Base-by-base conservation (phyloP, 352 stramenopile genomes). In the Phytophthora tentaculata region DNA sequence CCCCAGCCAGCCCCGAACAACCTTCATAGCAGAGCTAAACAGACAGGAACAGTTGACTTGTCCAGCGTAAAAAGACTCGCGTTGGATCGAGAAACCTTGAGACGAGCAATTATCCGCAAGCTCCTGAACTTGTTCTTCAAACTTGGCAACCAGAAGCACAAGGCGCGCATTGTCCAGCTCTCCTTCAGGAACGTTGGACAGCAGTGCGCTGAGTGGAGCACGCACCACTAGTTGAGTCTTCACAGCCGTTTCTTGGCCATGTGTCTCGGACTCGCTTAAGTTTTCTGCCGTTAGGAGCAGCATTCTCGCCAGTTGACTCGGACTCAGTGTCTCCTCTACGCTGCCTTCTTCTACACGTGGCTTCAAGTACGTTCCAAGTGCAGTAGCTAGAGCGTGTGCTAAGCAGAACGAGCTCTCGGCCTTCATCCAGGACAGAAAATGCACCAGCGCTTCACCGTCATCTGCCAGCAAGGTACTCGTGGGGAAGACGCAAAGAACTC, bases 401-500 rank as follows among this genome's bases (percentile, higher is more conserved):
- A 81, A 74, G 17, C 23, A 64, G 9, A 32, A 37, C 5, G 62
- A 62, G 10, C 2, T 54, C 9, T 52, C 39, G 1, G 13, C 12
- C 13, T 74, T 69, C 12, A 85, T 61, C 81, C 81, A 90, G 8
- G 19, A 9, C 2, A 82, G 51, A 48, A 80, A 61, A 16, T 61
- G 35, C 17, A 80, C 26, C 6, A 84, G 61, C 13, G 68, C 57
- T 10, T 76, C 67, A 2, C 73, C 75, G 10, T 69, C 44, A 9
- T 70, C 56, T 17, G 58, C 39, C 7, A 82, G 16, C 8, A 93
- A 64, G 19, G 69, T 74, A 9, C 24, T 67, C 16, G 56, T 60
- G 3, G 85, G 81, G 29, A 93, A 89, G n/a, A 93, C 74, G 17
- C 65, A 57, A 28, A 94, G 20, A 9, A 84, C 74, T 22, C 73